Conservation (phyloP, 139 green algal species). For the Nannochloris sp. region DNA sequence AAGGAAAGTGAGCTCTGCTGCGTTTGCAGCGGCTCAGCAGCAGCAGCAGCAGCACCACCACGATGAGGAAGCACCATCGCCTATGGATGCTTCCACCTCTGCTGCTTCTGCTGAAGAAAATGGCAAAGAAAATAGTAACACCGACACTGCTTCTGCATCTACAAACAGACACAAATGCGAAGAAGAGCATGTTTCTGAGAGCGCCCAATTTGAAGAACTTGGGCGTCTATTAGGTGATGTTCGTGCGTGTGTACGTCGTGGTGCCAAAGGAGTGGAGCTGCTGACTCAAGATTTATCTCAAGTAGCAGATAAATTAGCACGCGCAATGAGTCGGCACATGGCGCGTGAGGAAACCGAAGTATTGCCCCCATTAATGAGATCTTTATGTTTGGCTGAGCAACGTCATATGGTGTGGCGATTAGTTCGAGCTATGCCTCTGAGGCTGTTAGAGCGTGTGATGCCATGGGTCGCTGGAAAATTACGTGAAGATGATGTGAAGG, state of each 20-base stretch:
- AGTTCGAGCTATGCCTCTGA: conserved; percentile 86
- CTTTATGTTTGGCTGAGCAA: conserved; percentile 69
- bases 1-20: conserved; percentile 23
- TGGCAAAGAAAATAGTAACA: neutral
- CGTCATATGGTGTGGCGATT: conserved; percentile 80
- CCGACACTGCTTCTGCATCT: neutral
- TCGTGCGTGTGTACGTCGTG: conserved; percentile 50
- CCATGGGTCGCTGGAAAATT: conserved; percentile 78
- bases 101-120: neutral
- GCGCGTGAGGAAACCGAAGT: conserved; percentile 70
- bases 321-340: conserved; percentile 52
- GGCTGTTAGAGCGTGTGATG: conserved; percentile 87
- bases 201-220: conserved; percentile 61
- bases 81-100: neutral
- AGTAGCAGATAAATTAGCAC: conserved; percentile 37
- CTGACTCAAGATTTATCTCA: conserved; percentile 56
- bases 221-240: conserved; percentile 70
- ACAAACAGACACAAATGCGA: conserved; percentile 33
- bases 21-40: too few relatives aligned
- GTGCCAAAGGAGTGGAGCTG: conserved; percentile 44
- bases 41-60: neutral
- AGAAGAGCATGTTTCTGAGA: conserved; percentile 65
- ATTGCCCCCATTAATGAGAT: conserved; percentile 66
- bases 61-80: neutral
- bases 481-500: conserved; percentile 44